Evolutionary conservation across 2,329 filamentous ascomycete species (phyloP), one percentile per base, ranked within the genome.

Genomic region (Paramyrothecium sp.): DNA sequence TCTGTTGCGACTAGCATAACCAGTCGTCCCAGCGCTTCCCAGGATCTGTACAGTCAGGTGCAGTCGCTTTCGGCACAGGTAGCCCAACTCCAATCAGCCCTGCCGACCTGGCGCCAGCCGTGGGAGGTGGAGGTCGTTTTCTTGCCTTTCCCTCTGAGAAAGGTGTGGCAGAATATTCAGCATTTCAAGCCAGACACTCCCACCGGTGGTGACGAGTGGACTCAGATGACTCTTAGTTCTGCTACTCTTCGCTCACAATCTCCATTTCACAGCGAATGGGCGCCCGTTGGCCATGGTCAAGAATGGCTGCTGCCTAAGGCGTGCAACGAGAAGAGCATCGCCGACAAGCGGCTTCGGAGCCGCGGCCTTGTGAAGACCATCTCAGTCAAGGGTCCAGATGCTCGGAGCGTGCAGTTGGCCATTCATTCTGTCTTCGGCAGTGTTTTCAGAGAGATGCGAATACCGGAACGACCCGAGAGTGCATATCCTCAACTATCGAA

Each of bases 71-170:
- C 81, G 61, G 75, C 78, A 3, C 80, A 82, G 59, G 73, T 86
- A 52, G 71, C 76, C 30, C 77, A 83, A 48, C 76, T 91, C 11
- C 87, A 89, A 69, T 79, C 81, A 7, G 75, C 82, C 11, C 71
- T 86, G 30, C 89, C 90, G n/a, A 86, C 88, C 0, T 77, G 78
- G 26, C 72, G 74, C 47, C 79, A 83, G 46, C 88, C 89, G 0
- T 92, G 89, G 88, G 84, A 89, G 61, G 76, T 94, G 2, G 89
- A 93, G 66, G 87, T 93, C 4, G 85, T 93, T 1, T 85, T 92
- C 57, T 70, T 93, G 8, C 90, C 90, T 1, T 94, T 91, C 69
- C 78, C 81, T 1, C 72, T 86, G 7, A 83, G 80, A 62, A 79
- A 77, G 21, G 64, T 87, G 7, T 87, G 84, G 84, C 75, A 82